Evolutionary conservation across 129 eudicot species (phyloP).

Genomic region (Oenanthe sinensis): DNA sequence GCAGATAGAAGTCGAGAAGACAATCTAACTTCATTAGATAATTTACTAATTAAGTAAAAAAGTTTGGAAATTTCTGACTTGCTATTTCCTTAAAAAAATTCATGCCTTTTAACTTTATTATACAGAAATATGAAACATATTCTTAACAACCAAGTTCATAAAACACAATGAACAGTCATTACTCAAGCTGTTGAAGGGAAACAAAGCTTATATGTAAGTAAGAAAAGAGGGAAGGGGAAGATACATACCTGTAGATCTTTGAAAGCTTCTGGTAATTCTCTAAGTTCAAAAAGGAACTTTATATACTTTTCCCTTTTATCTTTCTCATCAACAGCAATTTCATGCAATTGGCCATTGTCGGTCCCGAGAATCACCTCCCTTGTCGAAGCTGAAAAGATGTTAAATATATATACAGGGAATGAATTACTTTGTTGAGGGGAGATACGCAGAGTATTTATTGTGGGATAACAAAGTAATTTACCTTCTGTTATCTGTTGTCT

Average conservation of each 20-base stretch:
- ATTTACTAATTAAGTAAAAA: neutral
- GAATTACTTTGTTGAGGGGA: neutral
- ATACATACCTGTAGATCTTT: conserved; percentile 66
- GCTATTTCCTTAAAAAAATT: neutral
- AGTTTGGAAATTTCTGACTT: neutral
- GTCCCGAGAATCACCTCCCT: conserved; percentile 93
- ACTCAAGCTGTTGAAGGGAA: neutral
- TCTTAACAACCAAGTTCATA: neutral
- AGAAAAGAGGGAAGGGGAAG: neutral
- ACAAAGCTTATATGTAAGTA: neutral
- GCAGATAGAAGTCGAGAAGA: conserved; percentile 4
- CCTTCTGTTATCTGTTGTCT: conserved; percentile 93
- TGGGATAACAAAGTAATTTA: conserved; percentile 11
- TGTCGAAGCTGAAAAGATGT: conserved; percentile 53
- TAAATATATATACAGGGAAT: neutral
- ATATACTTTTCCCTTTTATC: conserved; percentile 93
- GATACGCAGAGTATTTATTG: neutral
- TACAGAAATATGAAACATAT: neutral
- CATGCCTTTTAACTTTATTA: neutral
- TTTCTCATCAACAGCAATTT: conserved; percentile 82
- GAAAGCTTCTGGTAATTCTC: conserved; percentile 81
- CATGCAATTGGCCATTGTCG: conserved; percentile 79
- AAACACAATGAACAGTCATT: neutral
- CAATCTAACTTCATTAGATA: neutral
- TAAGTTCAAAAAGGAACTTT: conserved; percentile 67